Percentiles rank a stretch among this genome's conserved stretches.
Conservation (phyloP, 345 rosid species). For the Citrus maxima region DNA sequence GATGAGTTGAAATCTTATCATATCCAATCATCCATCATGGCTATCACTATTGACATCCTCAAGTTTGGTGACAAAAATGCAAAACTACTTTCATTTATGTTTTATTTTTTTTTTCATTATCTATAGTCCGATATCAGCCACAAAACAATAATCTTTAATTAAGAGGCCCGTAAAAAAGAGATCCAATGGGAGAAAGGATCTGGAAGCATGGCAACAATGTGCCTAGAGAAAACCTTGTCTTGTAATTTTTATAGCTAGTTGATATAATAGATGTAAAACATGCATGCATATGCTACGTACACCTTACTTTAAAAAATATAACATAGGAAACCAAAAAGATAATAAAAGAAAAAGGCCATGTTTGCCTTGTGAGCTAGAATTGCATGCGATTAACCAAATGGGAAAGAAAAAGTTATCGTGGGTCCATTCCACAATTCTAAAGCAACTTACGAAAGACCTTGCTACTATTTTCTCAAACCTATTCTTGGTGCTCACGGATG, state of each 20-base stretch:
- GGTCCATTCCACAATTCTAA: conserved; percentile 18
- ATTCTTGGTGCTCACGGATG: too few species aligned
- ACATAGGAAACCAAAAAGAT: background rate
- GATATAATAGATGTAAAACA: background rate
- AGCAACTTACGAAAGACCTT: background rate
- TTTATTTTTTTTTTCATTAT: too few species aligned
- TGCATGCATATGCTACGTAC: background rate
- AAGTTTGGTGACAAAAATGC: too few species aligned
- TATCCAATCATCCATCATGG: too few species aligned
- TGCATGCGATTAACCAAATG: background rate
- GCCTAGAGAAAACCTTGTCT: background rate
- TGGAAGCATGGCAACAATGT: too few species aligned
- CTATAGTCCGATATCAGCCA: too few species aligned
- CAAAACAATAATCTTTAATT: too few species aligned
- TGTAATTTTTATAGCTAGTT: background rate
- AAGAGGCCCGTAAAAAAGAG: too few species aligned
- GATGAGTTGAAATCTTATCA: too few species aligned
- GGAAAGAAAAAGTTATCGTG: conserved; percentile 6
- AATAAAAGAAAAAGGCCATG: background rate
- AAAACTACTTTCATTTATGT: too few species aligned
- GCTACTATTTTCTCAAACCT: background rate
- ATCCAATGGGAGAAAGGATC: too few species aligned
- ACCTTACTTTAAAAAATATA: background rate
- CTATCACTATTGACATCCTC: too few species aligned
- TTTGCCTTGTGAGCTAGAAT: conserved; percentile 19